These are phyloP conservation scores for Globisporangium parvum DNA, from an alignment of 352 stramenopile species.

Conservation along the genomic window DNA sequence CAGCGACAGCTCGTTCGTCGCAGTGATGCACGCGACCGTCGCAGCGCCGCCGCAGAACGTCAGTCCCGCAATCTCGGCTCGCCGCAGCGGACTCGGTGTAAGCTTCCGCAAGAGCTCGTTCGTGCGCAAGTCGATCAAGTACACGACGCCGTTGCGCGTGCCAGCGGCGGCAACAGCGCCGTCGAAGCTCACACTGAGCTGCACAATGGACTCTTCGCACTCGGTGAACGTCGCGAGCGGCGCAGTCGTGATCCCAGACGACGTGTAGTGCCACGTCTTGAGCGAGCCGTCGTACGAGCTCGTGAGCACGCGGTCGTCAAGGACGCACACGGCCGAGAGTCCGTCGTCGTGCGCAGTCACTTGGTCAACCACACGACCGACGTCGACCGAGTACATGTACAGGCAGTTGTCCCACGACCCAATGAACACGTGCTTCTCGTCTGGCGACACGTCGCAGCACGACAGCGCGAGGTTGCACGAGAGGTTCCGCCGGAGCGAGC, in stretches of 20 bases:
- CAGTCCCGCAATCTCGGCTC: constrained; percentile 48
- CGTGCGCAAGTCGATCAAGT: constrained; percentile 62
- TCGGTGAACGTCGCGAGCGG: constrained; percentile 71
- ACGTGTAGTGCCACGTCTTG: constrained; percentile 77
- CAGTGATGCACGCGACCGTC: constrained; percentile 56
- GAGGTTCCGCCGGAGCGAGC: constrained; percentile 54
- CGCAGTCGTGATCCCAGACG: constrained; percentile 52
- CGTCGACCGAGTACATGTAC: constrained; percentile 87
- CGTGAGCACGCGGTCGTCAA: constrained; percentile 66
- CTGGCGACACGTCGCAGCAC: constrained; percentile 68
- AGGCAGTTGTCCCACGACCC: constrained; percentile 79
- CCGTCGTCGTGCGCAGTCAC: constrained; percentile 76
- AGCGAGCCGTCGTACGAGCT: constrained; percentile 74
- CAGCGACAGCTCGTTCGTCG: constrained; percentile 63
- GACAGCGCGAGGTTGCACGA: constrained; percentile 76
- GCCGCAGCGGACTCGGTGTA: constrained; percentile 44
- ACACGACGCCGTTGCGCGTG: constrained; percentile 60
- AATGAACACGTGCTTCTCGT: constrained; percentile 83
- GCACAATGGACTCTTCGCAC: constrained; percentile 63
- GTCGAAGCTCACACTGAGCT: constrained; percentile 64
- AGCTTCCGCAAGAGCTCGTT: constrained; percentile 62
- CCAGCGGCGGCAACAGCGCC: constrained; percentile 50
- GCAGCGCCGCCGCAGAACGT: constrained; percentile 55
- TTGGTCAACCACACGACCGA: constrained; percentile 73
- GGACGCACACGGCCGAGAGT: constrained; percentile 68